These are phyloP conservation scores for Nakazawaea siamensis DNA, from an alignment of 805 yeast species.

Conservation along the genomic window DNA sequence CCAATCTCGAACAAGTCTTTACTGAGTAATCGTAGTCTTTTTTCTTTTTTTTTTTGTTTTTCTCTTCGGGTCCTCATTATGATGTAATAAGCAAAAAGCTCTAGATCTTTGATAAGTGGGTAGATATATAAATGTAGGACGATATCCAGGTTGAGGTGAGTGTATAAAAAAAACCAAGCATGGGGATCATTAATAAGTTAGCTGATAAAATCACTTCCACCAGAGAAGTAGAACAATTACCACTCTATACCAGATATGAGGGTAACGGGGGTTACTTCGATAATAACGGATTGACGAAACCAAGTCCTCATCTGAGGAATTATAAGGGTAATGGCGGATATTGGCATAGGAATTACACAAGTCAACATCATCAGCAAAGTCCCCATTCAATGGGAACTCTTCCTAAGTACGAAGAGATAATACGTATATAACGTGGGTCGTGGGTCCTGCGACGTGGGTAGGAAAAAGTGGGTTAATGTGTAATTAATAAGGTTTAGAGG, in stretches of 20 bases:
- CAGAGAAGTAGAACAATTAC: neutral
- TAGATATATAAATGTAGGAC: too few relatives aligned
- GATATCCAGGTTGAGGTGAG: neutral
- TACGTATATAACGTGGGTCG: too few relatives aligned
- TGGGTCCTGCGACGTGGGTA: too few relatives aligned
- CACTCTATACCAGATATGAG: neutral
- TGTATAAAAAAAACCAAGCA: neutral
- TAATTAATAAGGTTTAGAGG: too few relatives aligned
- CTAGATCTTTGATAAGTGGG: neutral
- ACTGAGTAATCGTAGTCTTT: too few relatives aligned
- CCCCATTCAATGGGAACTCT: constrained; percentile 1
- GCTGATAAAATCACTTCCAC: constrained; percentile 1
- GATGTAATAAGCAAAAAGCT: too few relatives aligned
- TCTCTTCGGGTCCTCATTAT: too few relatives aligned
- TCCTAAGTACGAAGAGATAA: constrained; percentile 4
- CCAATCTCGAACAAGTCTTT: too few relatives aligned
- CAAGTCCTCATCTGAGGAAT: constrained; percentile 1
- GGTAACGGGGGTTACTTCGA: constrained; percentile 7
- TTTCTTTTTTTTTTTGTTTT: too few relatives aligned
- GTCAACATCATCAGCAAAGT: neutral
- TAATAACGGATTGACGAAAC: constrained; percentile 6
- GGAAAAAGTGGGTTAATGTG: too few relatives aligned
- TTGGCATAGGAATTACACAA: constrained; percentile 1
- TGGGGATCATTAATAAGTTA: constrained; percentile 2
- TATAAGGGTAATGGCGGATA: constrained; percentile 6